Evolutionary conservation across 768 basidiomycete genomes (phyloP), one percentile per base, ranked within the genome.

Genomic region (Boletus speciosus): DNA sequence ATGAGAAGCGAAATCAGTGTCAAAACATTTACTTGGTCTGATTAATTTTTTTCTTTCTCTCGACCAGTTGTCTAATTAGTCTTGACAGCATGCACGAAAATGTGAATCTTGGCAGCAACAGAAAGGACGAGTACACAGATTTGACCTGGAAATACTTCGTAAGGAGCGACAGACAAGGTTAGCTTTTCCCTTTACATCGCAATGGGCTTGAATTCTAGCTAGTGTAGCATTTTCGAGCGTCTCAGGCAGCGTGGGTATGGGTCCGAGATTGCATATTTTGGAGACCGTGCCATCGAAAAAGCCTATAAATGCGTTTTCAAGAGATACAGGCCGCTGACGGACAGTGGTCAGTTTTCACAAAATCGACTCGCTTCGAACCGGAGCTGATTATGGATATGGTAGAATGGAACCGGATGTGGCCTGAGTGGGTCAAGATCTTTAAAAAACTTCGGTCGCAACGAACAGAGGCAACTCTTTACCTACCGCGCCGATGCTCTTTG

Each of bases 191-290:
- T 19, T 25, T 42, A 5, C 10, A 7, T 7, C 5, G 8, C 16
- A 6, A 6, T 29, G 1, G 1, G 11, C 4, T 15, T 38, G 9
- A 41, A 11, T 12, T 47, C 42, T 29, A 16, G n/a, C 10, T n/a
- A 8, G 45, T 23, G 15, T 21, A 65, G 63, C 36, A 65, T 64
- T n/a, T 52, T 65, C 11, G 50, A 55, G 44, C 54, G 47, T 3
- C 59, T 64, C 41, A 37, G 12, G n/a, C 46, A 54, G 16, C 50
- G 25, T 8, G 63, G 63, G 11, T 64, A 56, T 19, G 57, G 12
- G 1, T 37, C 50, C 7, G 63, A 59, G 40, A 47, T 64, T 9
- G 16, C 2, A 0, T 55, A 54, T 46, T 61, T 56, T 16, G 9
- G 16, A 29, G 14, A 37, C 1, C 11, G 37, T 2, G 1, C 11